Evolutionary conservation across 805 yeast genomes (phyloP).

Genomic region (Candida easanensis): DNA sequence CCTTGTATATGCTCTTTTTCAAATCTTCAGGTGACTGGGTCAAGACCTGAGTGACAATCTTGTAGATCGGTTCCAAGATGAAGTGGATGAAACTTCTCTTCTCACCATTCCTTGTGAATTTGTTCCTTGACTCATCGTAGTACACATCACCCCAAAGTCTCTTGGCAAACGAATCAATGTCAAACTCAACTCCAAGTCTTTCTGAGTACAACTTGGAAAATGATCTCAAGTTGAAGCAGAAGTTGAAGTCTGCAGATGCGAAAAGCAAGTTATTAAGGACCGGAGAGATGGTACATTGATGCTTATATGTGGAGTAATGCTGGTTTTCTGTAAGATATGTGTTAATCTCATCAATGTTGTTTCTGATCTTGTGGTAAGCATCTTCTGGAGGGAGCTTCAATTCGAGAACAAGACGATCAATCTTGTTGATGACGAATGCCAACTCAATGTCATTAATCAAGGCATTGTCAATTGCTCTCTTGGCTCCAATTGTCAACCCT

Average conservation of each 20-base stretch:
- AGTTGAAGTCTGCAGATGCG: constrained; percentile 61
- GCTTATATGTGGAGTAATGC: constrained; percentile 26
- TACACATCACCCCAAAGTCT: constrained; percentile 79
- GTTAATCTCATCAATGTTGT: constrained; percentile 64
- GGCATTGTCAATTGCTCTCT: constrained; percentile 49
- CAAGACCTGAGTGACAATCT: constrained; percentile 59
- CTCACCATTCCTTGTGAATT: constrained; percentile 37
- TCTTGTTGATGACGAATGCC: constrained; percentile 66
- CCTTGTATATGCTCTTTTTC: constrained; percentile 40
- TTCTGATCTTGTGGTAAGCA: constrained; percentile 64
- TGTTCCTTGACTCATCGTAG: constrained; percentile 41
- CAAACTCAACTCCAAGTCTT: constrained; percentile 31
- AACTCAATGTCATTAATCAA: constrained; percentile 50
- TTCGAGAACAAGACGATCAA: constrained; percentile 84
- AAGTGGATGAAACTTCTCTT: constrained; percentile 48
- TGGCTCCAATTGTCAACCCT: constrained; percentile 65
- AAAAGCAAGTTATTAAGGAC: constrained; percentile 66
- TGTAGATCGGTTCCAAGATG: constrained; percentile 77
- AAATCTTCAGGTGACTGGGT: constrained; percentile 48
- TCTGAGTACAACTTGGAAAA: constrained; percentile 52
- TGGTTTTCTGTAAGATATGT: constrained; percentile 38
- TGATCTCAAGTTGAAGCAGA: constrained; percentile 64
- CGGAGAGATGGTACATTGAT: constrained; percentile 47
- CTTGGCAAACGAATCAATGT: constrained; percentile 41
- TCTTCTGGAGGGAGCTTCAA: constrained; percentile 71